Evolutionary conservation across 345 rosid genomes (phyloP), one percentile per base, ranked within the genome.

Genomic region (Populus tremula): DNA sequence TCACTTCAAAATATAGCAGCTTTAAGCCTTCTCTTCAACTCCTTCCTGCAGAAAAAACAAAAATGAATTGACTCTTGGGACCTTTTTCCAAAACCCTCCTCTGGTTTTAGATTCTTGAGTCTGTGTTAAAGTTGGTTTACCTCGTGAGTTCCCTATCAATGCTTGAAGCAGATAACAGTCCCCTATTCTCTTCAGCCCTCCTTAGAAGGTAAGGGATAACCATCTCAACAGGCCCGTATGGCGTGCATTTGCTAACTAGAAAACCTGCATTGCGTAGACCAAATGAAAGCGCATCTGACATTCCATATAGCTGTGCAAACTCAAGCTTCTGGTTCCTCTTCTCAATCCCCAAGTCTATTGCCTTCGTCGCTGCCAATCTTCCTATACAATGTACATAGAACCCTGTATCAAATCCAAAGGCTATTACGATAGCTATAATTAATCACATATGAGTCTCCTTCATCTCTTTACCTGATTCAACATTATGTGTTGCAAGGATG

Each of bases 151-250:
- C 77, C 45, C 96, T 86, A 76, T 96, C 99, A 21, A 86, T 86
- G 53, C 83, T 81, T 1, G 97, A 88, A 63, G 93, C 69, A 2
- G 96, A 83, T 70, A 96, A 80, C 45, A 93, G 76, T 63, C 99
- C 98, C 68, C 93, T 84, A 47, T 96, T 96, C 87, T 96, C 99
- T 76, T 96, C 97, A 14, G 98, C 98, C 67, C 99, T 87, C 84
- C 99, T 83, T 4, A 96, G 84, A 38, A 96, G 90, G 68, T 96
- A 96, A 0, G 98, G 99, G 33, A 96, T 87, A 2, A 92, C 94
- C 69, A 75, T 85, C 6, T 85, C 96, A 1, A 96, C 84, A 1
- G 92, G 90, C 54, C 98, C 99, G 25, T 81, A 96, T 0, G 99
- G 98, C 91, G 91, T 87, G 77, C 93, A 96, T 76, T 96, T 95